Base-by-base conservation (phyloP, 306 rosid genomes). In the Cicer judaicum region DNA sequence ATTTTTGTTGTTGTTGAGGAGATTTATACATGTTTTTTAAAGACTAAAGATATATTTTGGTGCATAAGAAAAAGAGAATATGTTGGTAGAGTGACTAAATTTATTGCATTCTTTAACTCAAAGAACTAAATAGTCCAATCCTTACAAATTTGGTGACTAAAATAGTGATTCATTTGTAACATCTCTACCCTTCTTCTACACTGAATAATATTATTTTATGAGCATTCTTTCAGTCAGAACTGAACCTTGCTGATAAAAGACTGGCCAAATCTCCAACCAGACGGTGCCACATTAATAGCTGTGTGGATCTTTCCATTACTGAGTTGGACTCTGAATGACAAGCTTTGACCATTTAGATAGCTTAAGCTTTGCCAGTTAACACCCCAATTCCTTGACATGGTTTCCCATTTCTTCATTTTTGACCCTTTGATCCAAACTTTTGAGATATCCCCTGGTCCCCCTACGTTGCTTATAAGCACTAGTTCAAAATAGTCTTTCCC, bases 341-440 rank as follows among this genome's bases (percentile, higher is more conserved):
- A 55, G 75, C 85, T 79, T 56, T 85, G 92, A 63, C 89, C 87
- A 2, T 88, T 88, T n/a, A 77, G 81, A 80, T 79, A 85, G 55
- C 79, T 73, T 12, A 59, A 75, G 81, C 89, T 88, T 43, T 79
- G 89, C 92, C 92, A 85, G 15, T 88, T 88, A 19, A 41, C 47
- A 1, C 89, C 89, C 92, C 92, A 83, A 15, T 79, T 83, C 79
- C 88, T 79, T 68, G 89, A 77, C 89, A 88, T 88, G 44, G 82
- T 0, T 78, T 84, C 88, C 89, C 89, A 85, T 18, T 42, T 79
- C n/a, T 4, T 79, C 72, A 77, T 71, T 63, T 78, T 85, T 14
- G 87, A 85, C 65, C 89, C 89, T 85, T 77, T 74, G 73, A 88
- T 72, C 92, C 89, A 88, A 71, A 88, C 88, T 2, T 15, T 7